These are phyloP conservation scores for Hyphopichia khmerensis DNA, from an alignment of 1,139 yeast species.

Conservation along the genomic window DNA sequence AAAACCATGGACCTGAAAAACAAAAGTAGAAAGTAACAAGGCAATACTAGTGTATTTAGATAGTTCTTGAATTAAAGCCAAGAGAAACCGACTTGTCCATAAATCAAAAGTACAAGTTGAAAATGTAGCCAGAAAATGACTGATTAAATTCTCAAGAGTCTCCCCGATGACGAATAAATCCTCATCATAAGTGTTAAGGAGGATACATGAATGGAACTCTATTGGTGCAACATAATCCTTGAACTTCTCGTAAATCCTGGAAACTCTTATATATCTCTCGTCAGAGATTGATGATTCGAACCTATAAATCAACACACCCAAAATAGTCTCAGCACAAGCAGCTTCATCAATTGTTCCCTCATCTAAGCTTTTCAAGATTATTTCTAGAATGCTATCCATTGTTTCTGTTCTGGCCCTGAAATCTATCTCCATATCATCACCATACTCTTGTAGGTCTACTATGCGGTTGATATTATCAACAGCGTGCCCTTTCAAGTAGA, in stretches of 20 bases:
- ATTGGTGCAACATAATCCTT: constrained; percentile 26
- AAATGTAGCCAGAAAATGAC: constrained; percentile 7
- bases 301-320: constrained; percentile 36
- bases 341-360: constrained; percentile 12
- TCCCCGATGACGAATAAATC: constrained; percentile 15
- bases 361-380: constrained; percentile 9
- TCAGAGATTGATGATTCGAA: constrained; percentile 13
- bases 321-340: constrained; percentile 34
- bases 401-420: constrained; percentile 9
- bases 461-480: constrained; percentile 9
- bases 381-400: constrained; percentile 15
- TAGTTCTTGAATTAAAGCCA: constrained; percentile 36
- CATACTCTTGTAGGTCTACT: constrained; percentile 11
- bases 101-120: constrained; percentile 9
- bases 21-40: constrained; percentile 24
- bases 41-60: constrained; percentile 19
- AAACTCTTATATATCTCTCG: constrained; percentile 18
- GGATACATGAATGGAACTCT: constrained; percentile 31
- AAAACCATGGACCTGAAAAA: constrained; percentile 19
- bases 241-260: constrained; percentile 10
- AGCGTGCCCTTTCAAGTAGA: constrained; percentile 23
- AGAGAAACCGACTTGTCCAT: constrained; percentile 33
- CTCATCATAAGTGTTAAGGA: constrained; percentile 25
- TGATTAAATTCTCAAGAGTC: constrained; percentile 12
- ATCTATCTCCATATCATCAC: constrained; percentile 5